Evolutionary conservation across 2,329 filamentous ascomycete species (phyloP).

Genomic region (Monilinia fructigena): DNA sequence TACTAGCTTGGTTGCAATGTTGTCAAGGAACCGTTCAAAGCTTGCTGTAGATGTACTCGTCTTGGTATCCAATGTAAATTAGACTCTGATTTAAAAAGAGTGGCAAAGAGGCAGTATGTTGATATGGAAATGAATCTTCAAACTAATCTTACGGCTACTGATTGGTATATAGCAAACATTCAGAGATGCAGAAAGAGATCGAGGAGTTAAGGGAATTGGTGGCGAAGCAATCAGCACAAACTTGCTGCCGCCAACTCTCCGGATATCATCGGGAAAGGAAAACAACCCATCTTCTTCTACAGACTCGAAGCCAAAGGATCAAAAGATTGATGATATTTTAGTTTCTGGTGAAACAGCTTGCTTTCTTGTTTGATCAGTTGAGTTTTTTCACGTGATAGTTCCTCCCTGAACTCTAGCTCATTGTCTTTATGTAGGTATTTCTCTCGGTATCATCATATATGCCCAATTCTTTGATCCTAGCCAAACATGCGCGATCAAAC

Average conservation of each 20-base stretch:
- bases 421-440: slow-evolving; percentile 52
- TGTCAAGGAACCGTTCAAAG: slow-evolving; percentile 60
- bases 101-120: slow-evolving; percentile 50
- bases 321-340: slow-evolving; percentile 24
- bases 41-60: slow-evolving; percentile 62
- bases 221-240: slow-evolving; percentile 21
- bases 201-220: slow-evolving; percentile 47
- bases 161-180: slow-evolving; percentile 52
- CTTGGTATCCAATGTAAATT: slow-evolving; percentile 64
- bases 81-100: slow-evolving; percentile 66
- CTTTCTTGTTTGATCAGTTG: slow-evolving; percentile 25
- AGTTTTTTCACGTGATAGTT: slow-evolving; percentile 29
- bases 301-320: slow-evolving; percentile 30
- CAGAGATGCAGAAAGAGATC: slow-evolving; percentile 60
- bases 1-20: slow-evolving; percentile 65
- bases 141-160: neutral
- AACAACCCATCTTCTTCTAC: slow-evolving; percentile 46
- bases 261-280: slow-evolving; percentile 53
- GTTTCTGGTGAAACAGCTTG: slow-evolving; percentile 26
- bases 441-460: slow-evolving; percentile 60
- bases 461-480: slow-evolving; percentile 62
- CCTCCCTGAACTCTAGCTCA: slow-evolving; percentile 36
- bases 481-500: slow-evolving; percentile 55
- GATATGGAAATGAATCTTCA: too few species aligned
- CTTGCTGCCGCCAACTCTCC: slow-evolving; percentile 41